A percentile compares a stretch with the other conserved stretches of the same genome.
Conservation (phyloP, 2,329 filamentous ascomycete species). For the Paecilomyces formosus region DNA sequence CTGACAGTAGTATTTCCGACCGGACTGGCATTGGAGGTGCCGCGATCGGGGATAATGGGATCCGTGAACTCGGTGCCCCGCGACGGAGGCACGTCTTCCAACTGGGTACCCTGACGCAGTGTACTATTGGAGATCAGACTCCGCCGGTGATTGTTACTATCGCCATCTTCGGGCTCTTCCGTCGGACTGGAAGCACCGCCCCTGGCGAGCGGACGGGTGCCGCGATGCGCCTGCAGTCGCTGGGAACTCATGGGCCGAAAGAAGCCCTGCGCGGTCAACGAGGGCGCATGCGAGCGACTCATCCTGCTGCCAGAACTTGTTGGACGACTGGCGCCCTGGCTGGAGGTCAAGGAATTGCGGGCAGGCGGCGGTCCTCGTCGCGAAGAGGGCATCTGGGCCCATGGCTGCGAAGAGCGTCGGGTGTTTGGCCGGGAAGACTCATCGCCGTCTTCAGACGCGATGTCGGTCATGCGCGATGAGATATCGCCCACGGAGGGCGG, state of each 20-base stretch:
- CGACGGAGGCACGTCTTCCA: conserved; percentile 53
- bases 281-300: conserved; percentile 82
- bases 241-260: conserved; percentile 96
- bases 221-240: conserved; percentile 82
- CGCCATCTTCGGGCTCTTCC: conserved; percentile 39
- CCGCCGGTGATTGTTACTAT: conserved; percentile 46
- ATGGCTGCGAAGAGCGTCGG: conserved; percentile 46
- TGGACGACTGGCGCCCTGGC: conserved; percentile 44
- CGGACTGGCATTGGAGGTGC: conserved; percentile 68
- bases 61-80: conserved; percentile 77
- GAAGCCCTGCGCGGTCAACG: conserved; percentile 81
- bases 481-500: conserved; percentile 42
- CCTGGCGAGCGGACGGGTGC: conserved; percentile 43
- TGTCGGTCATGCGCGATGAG: conserved; percentile 65
- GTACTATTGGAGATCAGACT: conserved; percentile 53
- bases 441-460: conserved; percentile 46
- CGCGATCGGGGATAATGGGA: conserved; percentile 60
- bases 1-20: conserved; percentile 51
- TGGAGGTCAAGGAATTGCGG: conserved; percentile 33
- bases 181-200: conserved; percentile 22
- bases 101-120: conserved; percentile 27
- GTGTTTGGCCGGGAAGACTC: conserved; percentile 25
- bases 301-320: conserved; percentile 50
- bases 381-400: conserved; percentile 51
- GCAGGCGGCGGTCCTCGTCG: conserved; percentile 45